A percentile compares a stretch with the other conserved stretches of the same genome.
These are phyloP conservation scores for Tulasnella sp. DNA, from an alignment of 768 basidiomycete genomes.

Conservation along the genomic window DNA sequence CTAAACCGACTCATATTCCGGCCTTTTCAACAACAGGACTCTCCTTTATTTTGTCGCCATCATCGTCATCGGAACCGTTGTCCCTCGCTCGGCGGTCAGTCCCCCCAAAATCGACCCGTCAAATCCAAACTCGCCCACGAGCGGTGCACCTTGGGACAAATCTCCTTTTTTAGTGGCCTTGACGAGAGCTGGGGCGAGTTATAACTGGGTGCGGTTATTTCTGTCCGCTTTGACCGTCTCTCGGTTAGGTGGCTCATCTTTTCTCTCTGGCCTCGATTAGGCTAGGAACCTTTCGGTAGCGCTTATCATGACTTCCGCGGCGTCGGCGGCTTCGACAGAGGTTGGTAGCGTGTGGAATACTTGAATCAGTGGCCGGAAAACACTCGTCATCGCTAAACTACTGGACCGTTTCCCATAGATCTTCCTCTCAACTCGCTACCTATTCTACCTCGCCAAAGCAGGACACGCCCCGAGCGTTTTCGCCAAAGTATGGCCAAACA, in stretches of 20 bases:
- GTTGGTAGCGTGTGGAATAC: background rate
- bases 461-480: slow-evolving; percentile 34
- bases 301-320: slow-evolving; percentile 13
- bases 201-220: slow-evolving; percentile 5
- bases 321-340: slow-evolving; percentile 19
- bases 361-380: background rate
- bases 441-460: slow-evolving; percentile 30
- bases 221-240: background rate
- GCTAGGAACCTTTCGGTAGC: slow-evolving; percentile 5
- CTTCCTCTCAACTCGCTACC: slow-evolving; percentile 22
- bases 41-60: slow-evolving; percentile 11
- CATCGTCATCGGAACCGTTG: background rate
- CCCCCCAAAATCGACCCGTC: background rate
- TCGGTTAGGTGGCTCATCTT: background rate
- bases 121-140: background rate
- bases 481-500: slow-evolving; percentile 6
- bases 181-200: background rate
- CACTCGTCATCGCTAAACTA: background rate
- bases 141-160: slow-evolving; percentile 1
- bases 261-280: background rate
- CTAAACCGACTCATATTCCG: background rate
- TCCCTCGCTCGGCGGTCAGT: background rate
- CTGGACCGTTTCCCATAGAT: background rate
- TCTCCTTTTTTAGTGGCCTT: background rate
- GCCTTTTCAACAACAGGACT: background rate